Evolutionary conservation across 768 basidiomycete genomes (phyloP).

Genomic region (Neoboletus magnificus): DNA sequence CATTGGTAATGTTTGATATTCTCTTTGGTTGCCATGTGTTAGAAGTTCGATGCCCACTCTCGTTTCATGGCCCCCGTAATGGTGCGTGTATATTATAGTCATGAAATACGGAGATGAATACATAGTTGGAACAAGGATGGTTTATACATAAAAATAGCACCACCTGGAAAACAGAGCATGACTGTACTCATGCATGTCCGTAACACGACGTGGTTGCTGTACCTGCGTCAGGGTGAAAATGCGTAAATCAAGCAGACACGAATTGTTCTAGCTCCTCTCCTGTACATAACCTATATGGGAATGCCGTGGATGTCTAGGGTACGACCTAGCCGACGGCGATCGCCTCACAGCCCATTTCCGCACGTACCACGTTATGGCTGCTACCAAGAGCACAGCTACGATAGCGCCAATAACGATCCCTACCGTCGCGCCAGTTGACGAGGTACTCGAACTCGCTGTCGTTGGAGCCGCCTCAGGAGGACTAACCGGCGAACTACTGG

Average conservation of each 20-base stretch:
- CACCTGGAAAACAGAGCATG: neutral
- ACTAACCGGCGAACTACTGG: conserved; percentile 21
- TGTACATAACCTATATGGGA: conserved; percentile 15
- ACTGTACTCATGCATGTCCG: neutral
- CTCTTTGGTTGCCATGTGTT: neutral
- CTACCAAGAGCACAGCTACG: conserved; percentile 42
- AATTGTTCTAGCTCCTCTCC: neutral
- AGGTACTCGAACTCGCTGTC: conserved; percentile 13
- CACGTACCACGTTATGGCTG: conserved; percentile 42
- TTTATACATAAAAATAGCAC: neutral
- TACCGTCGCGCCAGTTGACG: conserved; percentile 31
- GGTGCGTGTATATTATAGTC: neutral
- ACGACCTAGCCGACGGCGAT: conserved; percentile 13
- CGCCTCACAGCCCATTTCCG: conserved; percentile 46
- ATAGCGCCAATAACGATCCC: conserved; percentile 54
- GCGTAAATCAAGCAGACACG: neutral
- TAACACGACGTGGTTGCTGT: neutral
- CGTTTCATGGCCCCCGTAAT: neutral
- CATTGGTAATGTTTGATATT: neutral
- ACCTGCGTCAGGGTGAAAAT: neutral
- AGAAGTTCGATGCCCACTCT: neutral
- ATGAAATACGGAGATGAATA: neutral
- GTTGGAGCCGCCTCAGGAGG: conserved; percentile 11
- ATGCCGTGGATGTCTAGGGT: conserved; percentile 23
- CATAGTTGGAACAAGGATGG: neutral